Percentiles rank a stretch among this genome's conserved stretches.
Evolutionary conservation across 2,329 filamentous ascomycete genomes (phyloP).

Genomic region (Clonostachys chloroleuca): DNA sequence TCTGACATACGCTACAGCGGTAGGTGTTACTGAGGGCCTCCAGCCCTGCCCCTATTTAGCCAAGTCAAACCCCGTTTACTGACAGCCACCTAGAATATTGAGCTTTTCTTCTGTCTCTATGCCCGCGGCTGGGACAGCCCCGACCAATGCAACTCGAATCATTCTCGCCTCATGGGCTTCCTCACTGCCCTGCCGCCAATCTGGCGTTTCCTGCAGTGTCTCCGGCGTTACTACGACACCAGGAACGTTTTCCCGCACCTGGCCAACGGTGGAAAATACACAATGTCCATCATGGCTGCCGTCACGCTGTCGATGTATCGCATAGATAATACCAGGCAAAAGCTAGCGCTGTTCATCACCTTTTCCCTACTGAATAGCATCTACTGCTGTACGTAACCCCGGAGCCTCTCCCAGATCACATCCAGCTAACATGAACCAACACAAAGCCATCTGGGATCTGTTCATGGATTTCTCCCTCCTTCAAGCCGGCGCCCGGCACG

Average conservation of each 20-base stretch:
- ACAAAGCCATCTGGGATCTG: conserved; percentile 78
- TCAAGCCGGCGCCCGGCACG: conserved; percentile 66
- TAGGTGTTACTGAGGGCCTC: conserved; percentile 38
- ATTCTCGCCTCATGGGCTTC: conserved; percentile 83
- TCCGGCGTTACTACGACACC: conserved; percentile 86
- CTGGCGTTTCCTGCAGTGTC: conserved; percentile 86
- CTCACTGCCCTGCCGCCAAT: conserved; percentile 79
- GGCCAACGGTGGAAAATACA: conserved; percentile 89
- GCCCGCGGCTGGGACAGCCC: conserved; percentile 72
- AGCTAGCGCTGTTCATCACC: conserved; percentile 70
- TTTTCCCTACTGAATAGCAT: conserved; percentile 79
- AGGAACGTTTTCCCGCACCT: conserved; percentile 86
- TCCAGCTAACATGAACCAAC: not conserved
- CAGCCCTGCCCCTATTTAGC: not conserved
- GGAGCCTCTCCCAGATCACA: not conserved
- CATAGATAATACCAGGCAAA: conserved; percentile 52
- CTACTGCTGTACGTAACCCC: conserved; percentile 62
- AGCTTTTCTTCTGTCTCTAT: conserved; percentile 93
- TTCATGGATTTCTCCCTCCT: conserved; percentile 96
- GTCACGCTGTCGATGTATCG: conserved; percentile 80
- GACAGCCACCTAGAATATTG: conserved; percentile 62
- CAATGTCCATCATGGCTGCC: conserved; percentile 76
- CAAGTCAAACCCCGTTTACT: not conserved
- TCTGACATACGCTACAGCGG: conserved; percentile 81
- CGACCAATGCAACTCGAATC: conserved; percentile 74